These are phyloP conservation scores for Fusarium begoniae DNA, from an alignment of 2,329 filamentous ascomycete species.

Conservation along the genomic window DNA sequence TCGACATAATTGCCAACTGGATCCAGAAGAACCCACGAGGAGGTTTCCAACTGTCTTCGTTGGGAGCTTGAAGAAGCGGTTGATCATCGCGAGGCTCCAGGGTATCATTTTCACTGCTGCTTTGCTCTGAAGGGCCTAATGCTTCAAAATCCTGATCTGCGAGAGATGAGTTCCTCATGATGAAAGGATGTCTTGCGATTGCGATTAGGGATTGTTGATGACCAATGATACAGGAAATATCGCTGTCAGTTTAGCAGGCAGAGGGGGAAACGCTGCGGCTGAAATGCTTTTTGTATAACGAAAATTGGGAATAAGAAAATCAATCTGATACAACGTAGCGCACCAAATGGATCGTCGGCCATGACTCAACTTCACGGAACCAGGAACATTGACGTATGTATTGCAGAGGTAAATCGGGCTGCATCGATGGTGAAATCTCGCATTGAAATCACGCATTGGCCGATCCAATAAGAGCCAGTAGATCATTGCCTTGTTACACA, in stretches of 20 bases:
- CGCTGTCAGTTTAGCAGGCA: neutral
- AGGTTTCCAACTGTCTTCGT: constrained; percentile 53
- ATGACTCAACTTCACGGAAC: neutral
- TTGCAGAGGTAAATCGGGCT: constrained; percentile 9
- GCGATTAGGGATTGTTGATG: neutral
- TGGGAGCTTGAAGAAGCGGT: constrained; percentile 33
- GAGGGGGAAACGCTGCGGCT: neutral
- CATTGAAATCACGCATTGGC: constrained; percentile 26
- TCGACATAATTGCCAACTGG: constrained; percentile 69
- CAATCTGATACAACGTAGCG: neutral
- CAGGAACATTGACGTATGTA: constrained; percentile 6
- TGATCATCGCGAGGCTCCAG: constrained; percentile 29
- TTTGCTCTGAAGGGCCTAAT: constrained; percentile 1
- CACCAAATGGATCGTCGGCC: constrained; percentile 13
- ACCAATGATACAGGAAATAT: neutral
- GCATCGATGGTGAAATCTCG: constrained; percentile 32
- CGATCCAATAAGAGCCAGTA: constrained; percentile 3
- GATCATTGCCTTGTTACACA: neutral
- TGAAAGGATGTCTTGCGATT: no score
- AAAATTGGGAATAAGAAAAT: neutral
- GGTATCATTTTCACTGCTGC: neutral
- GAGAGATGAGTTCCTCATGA: constrained; percentile 1
- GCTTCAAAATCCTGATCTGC: neutral
- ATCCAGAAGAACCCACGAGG: constrained; percentile 66
- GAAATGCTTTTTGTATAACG: neutral